These are phyloP conservation scores for Wickerhamiella qilinensis DNA, from an alignment of 805 yeast genomes.

Conservation along the genomic window DNA sequence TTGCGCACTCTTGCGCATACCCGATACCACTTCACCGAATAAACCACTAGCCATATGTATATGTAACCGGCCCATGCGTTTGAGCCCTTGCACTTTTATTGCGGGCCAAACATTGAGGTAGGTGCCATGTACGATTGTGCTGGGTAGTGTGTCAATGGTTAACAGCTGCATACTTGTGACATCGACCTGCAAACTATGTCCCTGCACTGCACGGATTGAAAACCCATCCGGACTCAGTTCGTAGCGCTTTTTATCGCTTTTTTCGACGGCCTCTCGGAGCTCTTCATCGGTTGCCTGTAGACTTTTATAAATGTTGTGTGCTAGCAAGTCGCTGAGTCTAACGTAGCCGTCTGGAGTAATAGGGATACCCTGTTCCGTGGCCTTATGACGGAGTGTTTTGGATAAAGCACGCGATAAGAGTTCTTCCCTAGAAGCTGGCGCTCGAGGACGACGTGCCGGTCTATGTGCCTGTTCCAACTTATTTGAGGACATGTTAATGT, in stretches of 20 bases:
- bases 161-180: slow-evolving; percentile 27
- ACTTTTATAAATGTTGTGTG: slow-evolving; percentile 42
- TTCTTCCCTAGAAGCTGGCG: not conserved
- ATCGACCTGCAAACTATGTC: slow-evolving; percentile 52
- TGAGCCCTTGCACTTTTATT: slow-evolving; percentile 43
- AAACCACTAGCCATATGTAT: slow-evolving; percentile 65
- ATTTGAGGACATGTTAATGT: too few relatives aligned
- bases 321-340: slow-evolving; percentile 34
- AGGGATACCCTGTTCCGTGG: slow-evolving; percentile 43
- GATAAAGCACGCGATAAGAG: slow-evolving; percentile 49
- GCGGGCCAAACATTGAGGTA: slow-evolving; percentile 28
- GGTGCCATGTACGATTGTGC: slow-evolving; percentile 72
- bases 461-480: too few relatives aligned
- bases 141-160: slow-evolving; percentile 28
- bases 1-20: slow-evolving; percentile 44
- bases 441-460: not conserved
- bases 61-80: slow-evolving; percentile 63
- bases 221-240: slow-evolving; percentile 24
- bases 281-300: slow-evolving; percentile 40
- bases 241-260: slow-evolving; percentile 60
- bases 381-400: slow-evolving; percentile 75
- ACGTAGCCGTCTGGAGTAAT: slow-evolving; percentile 61
- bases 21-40: slow-evolving; percentile 44
- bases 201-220: slow-evolving; percentile 78
- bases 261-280: slow-evolving; percentile 40